Base-by-base conservation (phyloP, 129 eudicot species). In the Dittrichia graveolens region DNA sequence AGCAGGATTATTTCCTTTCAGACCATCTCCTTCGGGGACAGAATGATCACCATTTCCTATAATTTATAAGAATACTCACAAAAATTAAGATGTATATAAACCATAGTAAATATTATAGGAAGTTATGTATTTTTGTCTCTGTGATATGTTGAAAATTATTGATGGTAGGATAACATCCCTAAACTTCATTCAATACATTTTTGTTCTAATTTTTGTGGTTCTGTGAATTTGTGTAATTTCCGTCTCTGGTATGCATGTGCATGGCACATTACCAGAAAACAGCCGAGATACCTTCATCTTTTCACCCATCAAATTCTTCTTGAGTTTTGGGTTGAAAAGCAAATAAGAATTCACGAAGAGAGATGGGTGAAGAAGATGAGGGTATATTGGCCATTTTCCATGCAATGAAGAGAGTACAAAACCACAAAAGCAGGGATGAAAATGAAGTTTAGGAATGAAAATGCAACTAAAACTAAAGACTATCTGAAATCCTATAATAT, bases 31-130 rank as follows among this genome's bases (percentile, higher is more conserved):
- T 71, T 81, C 85, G 40, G 87, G 87, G 78, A 49, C 81, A 0
- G 78, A 71, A 50, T 83, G 83, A 75, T 90, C 95, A 69, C 66
- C 86, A 66, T 94, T 81, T n/a, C 88, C 98, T 88, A 61, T 58
- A 39, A 77, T 60, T 67, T 52, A 53, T 59, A 59, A 43, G 55
- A 74, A 61, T 16, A 63, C 14, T 18, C 67, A 37, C 19, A 18
- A 60, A 71, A 49, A 61, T 35, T 58, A 56, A 60, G 24, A 50
- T 35, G 41, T 70, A 52, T 49, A 42, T 53, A 42, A 13, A 48
- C 45, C 61, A 61, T 12, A 16, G 1, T 37, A 24, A 50, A 2
- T 37, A 4, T 5, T 37, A 34, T 12, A 50, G 3, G 13, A 37
- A 45, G 6, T 60, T 35, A 60, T 44, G 11, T 7, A 12, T 60